These are phyloP conservation scores for Lepraria neglecta DNA, from an alignment of 495 filamentous ascomycete genomes.

Conservation along the genomic window DNA sequence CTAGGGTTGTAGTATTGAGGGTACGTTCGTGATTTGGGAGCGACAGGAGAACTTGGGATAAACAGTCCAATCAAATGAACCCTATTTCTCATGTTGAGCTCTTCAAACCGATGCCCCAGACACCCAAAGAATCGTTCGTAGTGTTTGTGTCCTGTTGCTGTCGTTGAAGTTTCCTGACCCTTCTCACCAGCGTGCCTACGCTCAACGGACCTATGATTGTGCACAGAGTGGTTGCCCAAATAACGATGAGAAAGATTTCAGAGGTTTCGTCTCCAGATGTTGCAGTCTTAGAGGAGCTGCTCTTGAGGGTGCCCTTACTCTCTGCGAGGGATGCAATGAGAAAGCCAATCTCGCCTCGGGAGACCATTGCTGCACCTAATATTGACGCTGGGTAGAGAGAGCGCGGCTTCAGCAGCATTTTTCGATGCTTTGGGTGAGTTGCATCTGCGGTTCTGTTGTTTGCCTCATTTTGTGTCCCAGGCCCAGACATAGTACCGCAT, in stretches of 20 bases:
- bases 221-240: constrained; percentile 71
- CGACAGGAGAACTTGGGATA: too few relatives aligned
- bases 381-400: constrained; percentile 44
- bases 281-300: not conserved
- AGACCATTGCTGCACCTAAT: constrained; percentile 59
- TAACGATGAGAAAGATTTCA: constrained; percentile 57
- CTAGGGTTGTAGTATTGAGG: too few relatives aligned
- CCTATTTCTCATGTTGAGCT: too few relatives aligned
- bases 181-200: constrained; percentile 55
- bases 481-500: not conserved
- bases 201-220: constrained; percentile 65
- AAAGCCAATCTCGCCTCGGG: constrained; percentile 74
- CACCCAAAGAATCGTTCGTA: constrained; percentile 1
- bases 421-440: not conserved
- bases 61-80: too few relatives aligned
- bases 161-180: constrained; percentile 39
- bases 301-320: constrained; percentile 49
- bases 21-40: too few relatives aligned
- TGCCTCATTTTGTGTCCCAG: not conserved
- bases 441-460: not conserved
- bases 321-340: constrained; percentile 66
- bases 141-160: not conserved
- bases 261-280: constrained; percentile 1
- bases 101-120: constrained; percentile 5
- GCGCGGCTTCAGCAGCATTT: not conserved